Evolutionary conservation across 768 basidiomycete genomes (phyloP).

Genomic region (Imleria badia): DNA sequence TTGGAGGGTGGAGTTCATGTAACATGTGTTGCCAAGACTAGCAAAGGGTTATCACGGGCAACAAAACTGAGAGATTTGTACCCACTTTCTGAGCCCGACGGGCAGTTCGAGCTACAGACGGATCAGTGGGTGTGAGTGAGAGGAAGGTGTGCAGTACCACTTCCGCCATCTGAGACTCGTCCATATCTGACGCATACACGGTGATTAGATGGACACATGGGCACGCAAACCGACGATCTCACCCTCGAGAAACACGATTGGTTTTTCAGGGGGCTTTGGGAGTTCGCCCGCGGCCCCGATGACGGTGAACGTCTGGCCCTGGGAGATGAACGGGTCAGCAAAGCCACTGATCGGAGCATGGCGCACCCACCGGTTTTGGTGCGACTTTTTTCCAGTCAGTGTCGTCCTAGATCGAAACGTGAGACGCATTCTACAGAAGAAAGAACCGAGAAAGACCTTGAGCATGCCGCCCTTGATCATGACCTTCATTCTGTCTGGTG

Average conservation of each 20-base stretch:
- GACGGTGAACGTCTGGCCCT: slow-evolving; percentile 91
- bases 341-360: background rate
- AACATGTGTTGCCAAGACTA: slow-evolving; percentile 91
- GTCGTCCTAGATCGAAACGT: slow-evolving; percentile 63
- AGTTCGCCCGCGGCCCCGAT: slow-evolving; percentile 93
- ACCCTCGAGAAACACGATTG: slow-evolving; percentile 86
- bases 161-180: slow-evolving; percentile 75
- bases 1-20: slow-evolving; percentile 96
- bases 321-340: background rate
- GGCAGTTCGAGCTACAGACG: slow-evolving; percentile 65
- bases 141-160: slow-evolving; percentile 50
- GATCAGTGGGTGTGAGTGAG: background rate
- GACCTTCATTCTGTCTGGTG: slow-evolving; percentile 92
- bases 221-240: slow-evolving; percentile 5
- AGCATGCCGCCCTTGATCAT: slow-evolving; percentile 92
- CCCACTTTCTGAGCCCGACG: slow-evolving; percentile 77
- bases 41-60: background rate
- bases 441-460: slow-evolving; percentile 53
- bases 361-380: slow-evolving; percentile 68
- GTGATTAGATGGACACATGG: slow-evolving; percentile 16
- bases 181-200: slow-evolving; percentile 63
- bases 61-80: background rate
- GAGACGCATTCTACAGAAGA: background rate
- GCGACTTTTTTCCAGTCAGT: slow-evolving; percentile 81
- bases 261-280: slow-evolving; percentile 81